phyloP scores from a whole-genome alignment of 2,329 filamentous ascomycete genomes.

The Polytolypa hystricis region DNA sequence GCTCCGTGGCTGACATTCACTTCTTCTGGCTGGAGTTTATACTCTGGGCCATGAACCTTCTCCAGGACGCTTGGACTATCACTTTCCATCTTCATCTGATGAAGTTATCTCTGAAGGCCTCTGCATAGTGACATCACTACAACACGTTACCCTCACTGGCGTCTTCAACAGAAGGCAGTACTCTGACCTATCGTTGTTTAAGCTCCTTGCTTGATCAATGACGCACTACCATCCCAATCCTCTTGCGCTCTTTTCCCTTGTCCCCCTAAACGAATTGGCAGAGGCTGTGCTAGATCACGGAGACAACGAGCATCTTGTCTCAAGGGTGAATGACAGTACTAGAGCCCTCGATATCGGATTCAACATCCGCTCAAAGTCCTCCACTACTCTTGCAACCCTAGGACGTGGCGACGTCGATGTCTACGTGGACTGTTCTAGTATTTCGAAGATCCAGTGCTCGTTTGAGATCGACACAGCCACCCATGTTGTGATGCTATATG shows the following conservation, averaged over 20 bases:
- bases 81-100: no score
- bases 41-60: no score
- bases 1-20: no score
- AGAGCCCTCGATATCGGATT: conserved; percentile 5
- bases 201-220: no score
- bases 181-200: no score
- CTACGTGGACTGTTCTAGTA: conserved; percentile 9
- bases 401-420: conserved; percentile 11
- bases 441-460: conserved; percentile 14
- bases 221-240: no score
- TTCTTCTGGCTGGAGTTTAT: no score
- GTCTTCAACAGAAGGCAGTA: no score
- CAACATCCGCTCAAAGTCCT: conserved; percentile 3
- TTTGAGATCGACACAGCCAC: conserved; percentile 11
- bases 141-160: no score
- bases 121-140: no score
- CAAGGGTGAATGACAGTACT: not conserved
- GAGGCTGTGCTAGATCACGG: conserved; percentile 6
- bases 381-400: conserved; percentile 10
- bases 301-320: conserved; percentile 7
- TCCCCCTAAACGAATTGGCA: not conserved
- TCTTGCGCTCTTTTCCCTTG: conserved; percentile 6
- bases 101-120: no score
- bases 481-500: conserved; percentile 11
- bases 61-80: no score